Base-by-base conservation (phyloP, 2,329 filamentous ascomycete species). In the Graphiopsis chlorocephala region DNA sequence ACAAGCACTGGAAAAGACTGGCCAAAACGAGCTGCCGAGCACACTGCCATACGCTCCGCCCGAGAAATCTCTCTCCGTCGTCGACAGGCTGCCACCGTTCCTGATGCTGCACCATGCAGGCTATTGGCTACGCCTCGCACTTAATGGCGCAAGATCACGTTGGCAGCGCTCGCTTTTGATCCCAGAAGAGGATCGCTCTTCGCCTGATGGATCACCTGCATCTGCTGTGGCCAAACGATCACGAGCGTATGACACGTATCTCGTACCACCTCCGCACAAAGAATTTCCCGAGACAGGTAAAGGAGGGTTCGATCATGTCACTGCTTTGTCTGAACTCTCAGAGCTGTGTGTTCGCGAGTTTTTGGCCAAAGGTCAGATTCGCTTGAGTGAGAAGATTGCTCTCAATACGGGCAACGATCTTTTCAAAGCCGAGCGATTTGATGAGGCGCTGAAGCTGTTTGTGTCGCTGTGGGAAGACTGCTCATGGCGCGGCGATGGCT, bases 51-150 rank as follows among this genome's bases (percentile, higher is more conserved):
- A 79, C 69, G 78, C 80, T 11, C 74, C 77, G 11, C 80, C 82
- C 2, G 85, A 87, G 66, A 87, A 85, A 71, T 73, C 79, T 2
- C 76, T 83, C 48, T 75, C 81, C 2, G 67, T 78, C 3, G 77
- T 77, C 23, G 85, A 88, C 57, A 78, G 79, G 47, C 67, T 85
- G n/a, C 77, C 77, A 8, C 85, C 86, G 0, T 88, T 85, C 83
- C 81, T 87, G 66, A 74, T 83, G 15, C 77, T 88, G 15, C 86
- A 88, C 66, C 86, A 88, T 71, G 77, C 86, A 65, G 86, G 86
- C 1, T 89, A 88, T 73, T 89, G 86, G 86, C 75, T 85, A 53
- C 78, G 82, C 65, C 76, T 84, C 20, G 80, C 85, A 7, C 82
- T 82, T 14, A 82, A 81, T 58, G 81, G 85, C 70, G 79, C 84